Conservation (phyloP, 106 monocot genomes). For the Dendrobium officinale region DNA sequence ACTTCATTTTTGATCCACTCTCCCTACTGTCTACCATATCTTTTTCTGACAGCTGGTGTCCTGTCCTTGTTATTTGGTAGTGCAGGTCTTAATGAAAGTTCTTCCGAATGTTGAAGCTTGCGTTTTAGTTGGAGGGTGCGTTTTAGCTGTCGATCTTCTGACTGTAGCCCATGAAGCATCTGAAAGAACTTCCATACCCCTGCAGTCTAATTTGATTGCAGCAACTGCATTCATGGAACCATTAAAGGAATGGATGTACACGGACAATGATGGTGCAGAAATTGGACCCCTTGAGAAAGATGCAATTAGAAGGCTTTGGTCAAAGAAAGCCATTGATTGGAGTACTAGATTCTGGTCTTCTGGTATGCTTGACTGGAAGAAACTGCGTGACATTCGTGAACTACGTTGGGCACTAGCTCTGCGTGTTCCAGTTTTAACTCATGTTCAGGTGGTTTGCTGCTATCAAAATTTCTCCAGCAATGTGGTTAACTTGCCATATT, state of each 20-base stretch:
- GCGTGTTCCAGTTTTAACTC: slow-evolving; percentile 85
- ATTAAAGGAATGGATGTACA: slow-evolving; percentile 94
- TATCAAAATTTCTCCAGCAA: background rate
- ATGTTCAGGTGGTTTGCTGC: slow-evolving; percentile 59
- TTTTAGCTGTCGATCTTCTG: slow-evolving; percentile 89
- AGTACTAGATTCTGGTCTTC: slow-evolving; percentile 86
- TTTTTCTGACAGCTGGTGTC: background rate
- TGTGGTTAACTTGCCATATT: background rate
- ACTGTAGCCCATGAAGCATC: slow-evolving; percentile 86
- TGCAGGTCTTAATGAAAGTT: slow-evolving; percentile 84
- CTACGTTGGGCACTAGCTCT: slow-evolving; percentile 81
- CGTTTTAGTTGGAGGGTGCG: slow-evolving; percentile 94
- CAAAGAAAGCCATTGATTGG: slow-evolving; percentile 89
- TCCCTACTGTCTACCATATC: background rate
- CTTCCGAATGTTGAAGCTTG: slow-evolving; percentile 84
- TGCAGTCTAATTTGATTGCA: slow-evolving; percentile 95
- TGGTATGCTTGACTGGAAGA: slow-evolving; percentile 95
- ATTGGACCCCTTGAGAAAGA: slow-evolving; percentile 93
- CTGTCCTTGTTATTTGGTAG: background rate
- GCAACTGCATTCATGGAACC: slow-evolving; percentile 99
- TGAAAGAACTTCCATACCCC: slow-evolving; percentile 90
- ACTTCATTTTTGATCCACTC: background rate
- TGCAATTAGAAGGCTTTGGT: slow-evolving; percentile 85
- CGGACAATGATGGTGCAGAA: slow-evolving; percentile 67
- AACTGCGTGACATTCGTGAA: slow-evolving; percentile 94